Conservation (phyloP, 768 basidiomycete species). For the Chlorophyllum brunneum region DNA sequence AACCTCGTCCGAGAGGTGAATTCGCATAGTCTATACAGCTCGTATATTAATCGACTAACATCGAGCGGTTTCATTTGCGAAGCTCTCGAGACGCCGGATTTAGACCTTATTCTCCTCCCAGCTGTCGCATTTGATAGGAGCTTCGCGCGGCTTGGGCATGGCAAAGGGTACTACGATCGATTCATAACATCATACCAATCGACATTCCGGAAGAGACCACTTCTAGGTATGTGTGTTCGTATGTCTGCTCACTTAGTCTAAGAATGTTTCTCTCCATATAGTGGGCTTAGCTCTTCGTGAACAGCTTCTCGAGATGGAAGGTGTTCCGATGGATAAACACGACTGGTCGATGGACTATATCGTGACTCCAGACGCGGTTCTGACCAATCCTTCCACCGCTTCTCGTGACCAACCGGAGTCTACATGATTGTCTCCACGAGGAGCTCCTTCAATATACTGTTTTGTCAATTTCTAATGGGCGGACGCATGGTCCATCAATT, state of each 20-base stretch:
- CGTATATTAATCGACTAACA: background rate
- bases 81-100: constrained; percentile 13
- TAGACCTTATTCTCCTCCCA: constrained; percentile 64
- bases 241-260: constrained; percentile 5
- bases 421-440: too few species aligned
- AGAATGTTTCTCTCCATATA: constrained; percentile 22
- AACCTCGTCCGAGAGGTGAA: constrained; percentile 51
- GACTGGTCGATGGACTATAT: constrained; percentile 68
- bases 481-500: too few species aligned
- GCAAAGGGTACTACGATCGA: constrained; percentile 80
- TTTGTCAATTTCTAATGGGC: too few species aligned
- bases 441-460: too few species aligned
- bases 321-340: constrained; percentile 49
- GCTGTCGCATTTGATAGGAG: constrained; percentile 74
- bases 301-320: constrained; percentile 49
- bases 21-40: constrained; percentile 8
- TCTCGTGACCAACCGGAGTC: background rate
- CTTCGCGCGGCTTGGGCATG: constrained; percentile 71
- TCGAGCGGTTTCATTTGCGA: background rate
- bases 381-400: constrained; percentile 1
- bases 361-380: constrained; percentile 37
- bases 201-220: constrained; percentile 41
- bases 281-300: constrained; percentile 65
- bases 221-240: constrained; percentile 46
- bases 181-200: constrained; percentile 58